These are phyloP conservation scores for Nematodospora anomalae DNA, from an alignment of 1,139 yeast species.

Conservation along the genomic window DNA sequence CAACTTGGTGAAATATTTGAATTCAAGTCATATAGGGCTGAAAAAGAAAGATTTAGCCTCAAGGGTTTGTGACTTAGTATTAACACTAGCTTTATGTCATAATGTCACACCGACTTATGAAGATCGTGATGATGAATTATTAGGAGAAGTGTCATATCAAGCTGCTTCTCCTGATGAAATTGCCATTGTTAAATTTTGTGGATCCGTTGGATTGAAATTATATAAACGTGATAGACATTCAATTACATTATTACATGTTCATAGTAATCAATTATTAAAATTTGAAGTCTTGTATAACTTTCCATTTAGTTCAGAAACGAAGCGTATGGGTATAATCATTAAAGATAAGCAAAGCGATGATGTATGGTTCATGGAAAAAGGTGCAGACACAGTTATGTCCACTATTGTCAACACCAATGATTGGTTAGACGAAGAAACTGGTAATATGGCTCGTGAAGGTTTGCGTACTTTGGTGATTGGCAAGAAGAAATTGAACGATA, in stretches of 20 bases:
- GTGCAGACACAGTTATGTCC: conserved; percentile 97
- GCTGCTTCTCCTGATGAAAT: conserved; percentile 99
- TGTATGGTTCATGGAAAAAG: conserved; percentile 83
- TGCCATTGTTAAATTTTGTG: conserved; percentile 93
- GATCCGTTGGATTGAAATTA: conserved; percentile 76
- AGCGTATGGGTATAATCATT: conserved; percentile 92
- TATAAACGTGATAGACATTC: conserved; percentile 78
- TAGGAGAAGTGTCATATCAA: conserved; percentile 62
- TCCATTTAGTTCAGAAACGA: conserved; percentile 94
- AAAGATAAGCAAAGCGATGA: conserved; percentile 64
- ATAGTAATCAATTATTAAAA: conserved; percentile 51
- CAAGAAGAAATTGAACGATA: conserved; percentile 61
- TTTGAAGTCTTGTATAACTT: conserved; percentile 79
- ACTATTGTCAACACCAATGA: conserved; percentile 80
- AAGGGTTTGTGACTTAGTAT: conserved; percentile 75
- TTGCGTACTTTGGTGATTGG: conserved; percentile 92
- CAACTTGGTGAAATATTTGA: conserved; percentile 23
- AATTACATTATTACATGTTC: conserved; percentile 64
- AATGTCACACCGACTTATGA: conserved; percentile 66
- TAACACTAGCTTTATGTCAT: conserved; percentile 88
- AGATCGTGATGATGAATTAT: conserved; percentile 17
- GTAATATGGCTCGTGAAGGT: conserved; percentile 98
- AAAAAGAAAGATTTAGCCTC: conserved; percentile 60
- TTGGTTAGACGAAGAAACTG: conserved; percentile 97
- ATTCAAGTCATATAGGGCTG: conserved; percentile 17